Conservation (phyloP, 2,329 filamentous ascomycete genomes). For the Xylariaceae sp. region DNA sequence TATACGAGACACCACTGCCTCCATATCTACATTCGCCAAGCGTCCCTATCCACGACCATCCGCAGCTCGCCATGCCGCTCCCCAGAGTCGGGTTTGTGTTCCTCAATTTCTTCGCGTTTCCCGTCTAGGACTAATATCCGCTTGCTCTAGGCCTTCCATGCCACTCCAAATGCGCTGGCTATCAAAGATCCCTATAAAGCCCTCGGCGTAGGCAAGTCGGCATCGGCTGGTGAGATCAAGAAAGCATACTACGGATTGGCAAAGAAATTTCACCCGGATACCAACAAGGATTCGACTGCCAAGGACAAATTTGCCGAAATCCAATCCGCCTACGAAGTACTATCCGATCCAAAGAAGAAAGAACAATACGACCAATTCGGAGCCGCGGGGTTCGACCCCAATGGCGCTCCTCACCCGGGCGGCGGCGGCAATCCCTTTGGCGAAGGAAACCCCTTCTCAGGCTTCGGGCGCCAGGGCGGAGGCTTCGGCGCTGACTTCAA, state of each 20-base stretch:
- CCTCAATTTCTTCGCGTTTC: neutral
- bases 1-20: conserved; percentile 33
- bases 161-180: conserved; percentile 47
- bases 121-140: conserved; percentile 14
- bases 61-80: conserved; percentile 3
- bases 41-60: conserved; percentile 9
- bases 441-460: conserved; percentile 54
- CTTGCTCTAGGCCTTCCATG: conserved; percentile 53
- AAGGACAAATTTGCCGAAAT: conserved; percentile 95
- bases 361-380: conserved; percentile 91
- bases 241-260: conserved; percentile 97
- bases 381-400: conserved; percentile 80
- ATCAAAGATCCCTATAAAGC: conserved; percentile 80
- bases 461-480: conserved; percentile 58
- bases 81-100: conserved; percentile 20
- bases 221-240: conserved; percentile 87
- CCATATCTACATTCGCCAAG: conserved; percentile 23
- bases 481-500: conserved; percentile 83
- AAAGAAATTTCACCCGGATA: conserved; percentile 97
- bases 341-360: conserved; percentile 90
- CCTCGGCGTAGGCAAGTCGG: conserved; percentile 77
- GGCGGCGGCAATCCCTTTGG: conserved; percentile 57
- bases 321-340: conserved; percentile 87
- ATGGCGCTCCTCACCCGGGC: conserved; percentile 52
- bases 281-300: conserved; percentile 89